Percentiles rank a stretch among this genome's conserved stretches.
Evolutionary conservation across 495 filamentous ascomycete genomes (phyloP).

Genomic region (Aspergillus leporis): DNA sequence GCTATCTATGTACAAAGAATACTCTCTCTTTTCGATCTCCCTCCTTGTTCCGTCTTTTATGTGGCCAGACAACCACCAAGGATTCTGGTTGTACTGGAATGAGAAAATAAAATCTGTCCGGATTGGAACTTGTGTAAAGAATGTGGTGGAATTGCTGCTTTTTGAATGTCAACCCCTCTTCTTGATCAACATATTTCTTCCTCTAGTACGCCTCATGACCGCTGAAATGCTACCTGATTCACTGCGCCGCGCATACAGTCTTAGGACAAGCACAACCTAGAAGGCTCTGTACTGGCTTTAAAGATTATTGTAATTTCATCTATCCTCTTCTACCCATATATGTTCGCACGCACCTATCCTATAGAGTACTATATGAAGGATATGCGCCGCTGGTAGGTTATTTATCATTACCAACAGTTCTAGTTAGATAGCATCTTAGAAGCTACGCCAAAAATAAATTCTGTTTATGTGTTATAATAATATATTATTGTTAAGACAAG

Average conservation of each 20-base stretch:
- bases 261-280: constrained; percentile 22
- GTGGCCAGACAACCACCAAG: constrained; percentile 36
- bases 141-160: constrained; percentile 35
- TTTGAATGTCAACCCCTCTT: constrained; percentile 26
- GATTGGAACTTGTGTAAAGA: constrained; percentile 32
- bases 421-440: too few species aligned
- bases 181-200: constrained; percentile 25
- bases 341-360: constrained; percentile 36
- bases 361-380: constrained; percentile 41
- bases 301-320: constrained; percentile 22
- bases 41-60: constrained; percentile 34
- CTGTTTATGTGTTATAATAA: too few species aligned
- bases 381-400: constrained; percentile 30
- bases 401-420: too few species aligned
- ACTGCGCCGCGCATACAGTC: constrained; percentile 30
- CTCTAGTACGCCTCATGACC: constrained; percentile 31
- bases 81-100: constrained; percentile 47
- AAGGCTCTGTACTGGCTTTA: constrained; percentile 17
- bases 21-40: constrained; percentile 36
- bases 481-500: too few species aligned
- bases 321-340: constrained; percentile 33
- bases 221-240: constrained; percentile 32
- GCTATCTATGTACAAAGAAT: constrained; percentile 38
- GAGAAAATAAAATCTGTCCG: constrained; percentile 29
- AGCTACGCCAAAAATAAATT: too few species aligned